Base-by-base conservation (phyloP, 2,329 filamentous ascomycete species). In the Trichoderma oligosporum region DNA sequence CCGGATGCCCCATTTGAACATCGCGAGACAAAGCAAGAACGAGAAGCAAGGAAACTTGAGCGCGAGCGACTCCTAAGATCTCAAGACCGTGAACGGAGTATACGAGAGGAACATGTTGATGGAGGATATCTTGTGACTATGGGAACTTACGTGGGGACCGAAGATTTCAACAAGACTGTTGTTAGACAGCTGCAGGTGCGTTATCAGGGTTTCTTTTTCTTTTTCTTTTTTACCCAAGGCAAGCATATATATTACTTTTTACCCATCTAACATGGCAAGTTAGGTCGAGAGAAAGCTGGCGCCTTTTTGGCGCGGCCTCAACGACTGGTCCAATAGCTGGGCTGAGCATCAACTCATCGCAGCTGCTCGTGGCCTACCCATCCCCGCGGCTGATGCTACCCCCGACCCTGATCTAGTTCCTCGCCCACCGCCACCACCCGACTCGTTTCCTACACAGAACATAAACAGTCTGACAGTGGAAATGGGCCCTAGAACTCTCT, bases 261-360 rank as follows among this genome's bases (percentile, higher is more conserved):
- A 16, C 29, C 6, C 25, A 11, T 52, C 61, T 66, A 51, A 70
- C 61, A 31, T 38, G 31, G 36, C 29, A 11, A 3, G 60, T 42
- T 61, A 97, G 93, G 91, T 99, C 70, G 94, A 99, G 73, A 83
- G 94, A 64, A 86, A 88, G 61, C 75, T 99, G 61, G 94, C 94
- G 39, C 94, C 94, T 0, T 99, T 99, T 71, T 99, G 93, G 91
- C 87, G 88, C 68, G 94, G 94, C 4, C 77, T 99, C 4, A 87
- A 96, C 62, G 92, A 97, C 71, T 91, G 94, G 71, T 87, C 86
- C 14, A 83, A 89, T 20, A 88, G 84, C 52, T 99, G 94, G 94
- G 88, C 91, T 11, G 94, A 99, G 68, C 86, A 94, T 72, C 94
- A 99, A 73, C 83, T 99, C n/a, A 84, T 97, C 65, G 91, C 93